A percentile compares a stretch with the other conserved stretches of the same genome.
Evolutionary conservation across 306 rosid genomes (phyloP).

Genomic region (Vachellia pachyceras): DNA sequence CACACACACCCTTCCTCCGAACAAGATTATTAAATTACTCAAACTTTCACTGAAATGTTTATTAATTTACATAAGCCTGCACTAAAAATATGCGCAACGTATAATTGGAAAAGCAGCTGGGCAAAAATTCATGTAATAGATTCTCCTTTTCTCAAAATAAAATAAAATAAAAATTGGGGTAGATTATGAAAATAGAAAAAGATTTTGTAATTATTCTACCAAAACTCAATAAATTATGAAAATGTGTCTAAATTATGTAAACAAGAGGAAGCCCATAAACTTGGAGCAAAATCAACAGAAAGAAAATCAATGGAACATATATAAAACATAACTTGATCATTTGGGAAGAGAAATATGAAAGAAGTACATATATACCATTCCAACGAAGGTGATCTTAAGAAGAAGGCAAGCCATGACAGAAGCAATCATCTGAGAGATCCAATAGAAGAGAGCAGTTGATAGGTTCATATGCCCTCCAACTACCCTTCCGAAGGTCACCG

Average conservation of each 20-base stretch:
- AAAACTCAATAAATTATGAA: not conserved
- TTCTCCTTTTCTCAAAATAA: not conserved
- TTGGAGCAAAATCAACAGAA: not conserved
- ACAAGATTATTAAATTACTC: too few relatives aligned
- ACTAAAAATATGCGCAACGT: not conserved
- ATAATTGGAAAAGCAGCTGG: not conserved
- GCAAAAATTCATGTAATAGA: not conserved
- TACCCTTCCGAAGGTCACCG: slow-evolving; percentile 81
- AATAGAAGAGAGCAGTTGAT: slow-evolving; percentile 78
- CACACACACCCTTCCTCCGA: too few relatives aligned
- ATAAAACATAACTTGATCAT: not conserved
- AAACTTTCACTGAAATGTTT: not conserved
- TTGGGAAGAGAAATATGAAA: not conserved
- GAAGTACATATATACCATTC: slow-evolving; percentile 72
- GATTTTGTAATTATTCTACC: not conserved
- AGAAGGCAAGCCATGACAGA: slow-evolving; percentile 81
- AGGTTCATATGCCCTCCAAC: slow-evolving; percentile 82
- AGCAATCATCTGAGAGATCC: slow-evolving; percentile 78
- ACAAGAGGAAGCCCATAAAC: too few relatives aligned
- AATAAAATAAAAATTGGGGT: too few relatives aligned
- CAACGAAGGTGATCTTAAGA: slow-evolving; percentile 65
- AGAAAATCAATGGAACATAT: not conserved
- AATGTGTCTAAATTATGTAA: too few relatives aligned
- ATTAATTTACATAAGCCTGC: not conserved
- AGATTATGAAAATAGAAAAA: not conserved